Evolutionary conservation across 768 basidiomycete species (phyloP), one percentile per base, ranked within the genome.

Genomic region (Macrolepiota albuminosa): DNA sequence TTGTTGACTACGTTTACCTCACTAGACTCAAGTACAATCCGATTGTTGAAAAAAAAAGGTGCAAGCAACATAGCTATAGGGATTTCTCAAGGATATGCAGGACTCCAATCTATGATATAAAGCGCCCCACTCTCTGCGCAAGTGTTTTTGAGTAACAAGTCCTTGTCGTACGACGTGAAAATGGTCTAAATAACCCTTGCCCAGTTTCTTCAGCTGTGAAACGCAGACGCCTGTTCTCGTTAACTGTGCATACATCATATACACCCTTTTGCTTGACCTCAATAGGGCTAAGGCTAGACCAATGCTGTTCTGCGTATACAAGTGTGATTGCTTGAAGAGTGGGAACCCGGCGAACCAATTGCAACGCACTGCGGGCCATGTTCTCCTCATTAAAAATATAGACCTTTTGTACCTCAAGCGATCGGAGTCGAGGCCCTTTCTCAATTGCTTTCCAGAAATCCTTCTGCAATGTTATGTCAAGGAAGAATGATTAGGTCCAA

Each of bases 391-490:
- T 51, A 4, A 59, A 53, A 13, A 46, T 34, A 26, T 59, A 53
- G 14, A 68, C 66, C 45, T 67, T 68, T 21, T 58, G 57, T 10
- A 68, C 55, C 54, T 67, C 66, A 39, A 68, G 45, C 13, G 61
- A 60, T 54, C 54, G 57, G 21, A 68, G 63, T 29, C 57, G 57
- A 58, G 65, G 64, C 7, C 60, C 60, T 33, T 57, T 61, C 50
- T 64, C 59, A 6, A 67, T 50, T 31, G 66, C 65, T 56, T 46
- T 61, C 61, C 63, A 60, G 36, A 66, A 63, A 31, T 67, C 61
- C 29, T 61, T 62, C 66, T 67, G 31, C 18, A 54, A 39, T 11
- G 24, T n/a, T 24, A 2, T 39, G 14, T 26, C 42, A 47, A 13
- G 57, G 55, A 18, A 21, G 9, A n/a, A 39, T 9, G 0, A 40